These are phyloP conservation scores for Fusarium sp. DNA, from an alignment of 2,329 filamentous ascomycete genomes.

Conservation along the genomic window DNA sequence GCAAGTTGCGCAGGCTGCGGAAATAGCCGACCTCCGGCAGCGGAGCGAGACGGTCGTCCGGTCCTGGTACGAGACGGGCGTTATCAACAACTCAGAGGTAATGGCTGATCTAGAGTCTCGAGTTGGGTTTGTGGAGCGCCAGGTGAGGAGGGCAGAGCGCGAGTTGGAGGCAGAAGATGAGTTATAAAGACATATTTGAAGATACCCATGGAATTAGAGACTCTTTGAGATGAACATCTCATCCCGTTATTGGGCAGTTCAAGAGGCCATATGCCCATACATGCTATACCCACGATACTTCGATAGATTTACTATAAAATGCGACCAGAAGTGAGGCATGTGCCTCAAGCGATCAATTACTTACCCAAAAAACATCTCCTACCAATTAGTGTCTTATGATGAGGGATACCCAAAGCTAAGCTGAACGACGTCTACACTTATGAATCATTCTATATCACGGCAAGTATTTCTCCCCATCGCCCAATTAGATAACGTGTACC, in stretches of 20 bases:
- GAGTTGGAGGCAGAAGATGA: slow-evolving; percentile 45
- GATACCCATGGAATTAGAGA: slow-evolving; percentile 34
- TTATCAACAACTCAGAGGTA: slow-evolving; percentile 75
- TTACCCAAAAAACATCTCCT: background rate
- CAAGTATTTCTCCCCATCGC: background rate
- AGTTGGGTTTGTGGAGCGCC: slow-evolving; percentile 73
- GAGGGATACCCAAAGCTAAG: background rate
- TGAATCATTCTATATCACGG: background rate
- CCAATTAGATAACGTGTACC: background rate
- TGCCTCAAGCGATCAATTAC: background rate
- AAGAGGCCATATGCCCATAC: background rate
- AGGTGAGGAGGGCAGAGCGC: slow-evolving; percentile 72
- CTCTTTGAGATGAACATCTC: background rate
- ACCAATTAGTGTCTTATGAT: background rate
- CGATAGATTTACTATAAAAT: background rate
- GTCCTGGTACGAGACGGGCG: slow-evolving; percentile 79
- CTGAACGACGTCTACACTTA: background rate
- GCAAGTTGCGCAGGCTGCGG: slow-evolving; percentile 71
- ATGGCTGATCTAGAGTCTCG: slow-evolving; percentile 80
- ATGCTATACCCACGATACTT: too few species aligned
- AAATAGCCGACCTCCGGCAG: slow-evolving; percentile 72
- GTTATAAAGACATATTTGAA: slow-evolving; percentile 40
- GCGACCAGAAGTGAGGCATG: background rate
- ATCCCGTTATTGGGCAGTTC: background rate
- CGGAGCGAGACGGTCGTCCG: slow-evolving; percentile 73